phyloP scores from a whole-genome alignment of 768 basidiomycete species.

The Boletus bicolor region DNA sequence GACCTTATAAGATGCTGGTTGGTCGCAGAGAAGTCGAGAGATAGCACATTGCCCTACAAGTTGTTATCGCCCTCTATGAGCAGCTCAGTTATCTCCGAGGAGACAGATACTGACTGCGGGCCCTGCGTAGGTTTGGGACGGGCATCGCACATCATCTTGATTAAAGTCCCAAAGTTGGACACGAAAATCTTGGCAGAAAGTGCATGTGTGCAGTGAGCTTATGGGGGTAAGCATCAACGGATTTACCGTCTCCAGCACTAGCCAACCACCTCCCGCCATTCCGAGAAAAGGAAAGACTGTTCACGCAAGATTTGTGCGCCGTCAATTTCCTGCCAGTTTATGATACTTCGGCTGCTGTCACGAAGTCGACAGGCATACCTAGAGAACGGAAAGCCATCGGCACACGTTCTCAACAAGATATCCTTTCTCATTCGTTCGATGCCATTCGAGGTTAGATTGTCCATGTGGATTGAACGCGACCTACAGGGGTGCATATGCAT shows the following conservation, averaged over 20 bases:
- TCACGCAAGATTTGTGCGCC: conserved; percentile 62
- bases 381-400: conserved; percentile 33
- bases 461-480: conserved; percentile 18
- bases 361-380: conserved; percentile 21
- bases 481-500: conserved; percentile 11
- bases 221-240: conserved; percentile 5
- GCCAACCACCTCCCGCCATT: conserved; percentile 59
- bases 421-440: conserved; percentile 22
- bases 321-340: conserved; percentile 28
- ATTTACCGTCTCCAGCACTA: conserved; percentile 67
- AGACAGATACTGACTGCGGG: conserved; percentile 33
- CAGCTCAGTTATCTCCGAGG: conserved; percentile 27
- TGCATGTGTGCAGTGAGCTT: conserved; percentile 11
- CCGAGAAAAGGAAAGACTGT: conserved; percentile 60
- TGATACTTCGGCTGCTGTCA: conserved; percentile 2
- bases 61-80: conserved; percentile 17
- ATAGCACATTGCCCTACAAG: conserved; percentile 64
- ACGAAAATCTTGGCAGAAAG: conserved; percentile 42
- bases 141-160: conserved; percentile 47
- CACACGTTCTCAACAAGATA: conserved; percentile 19
- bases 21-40: conserved; percentile 64
- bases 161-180: conserved; percentile 67
- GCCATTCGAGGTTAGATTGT: conserved; percentile 23
- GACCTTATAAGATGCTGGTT: conserved; percentile 66
- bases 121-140: conserved; percentile 44